Base-by-base conservation (phyloP, 257 asterid genomes). In the Ballota nigra region DNA sequence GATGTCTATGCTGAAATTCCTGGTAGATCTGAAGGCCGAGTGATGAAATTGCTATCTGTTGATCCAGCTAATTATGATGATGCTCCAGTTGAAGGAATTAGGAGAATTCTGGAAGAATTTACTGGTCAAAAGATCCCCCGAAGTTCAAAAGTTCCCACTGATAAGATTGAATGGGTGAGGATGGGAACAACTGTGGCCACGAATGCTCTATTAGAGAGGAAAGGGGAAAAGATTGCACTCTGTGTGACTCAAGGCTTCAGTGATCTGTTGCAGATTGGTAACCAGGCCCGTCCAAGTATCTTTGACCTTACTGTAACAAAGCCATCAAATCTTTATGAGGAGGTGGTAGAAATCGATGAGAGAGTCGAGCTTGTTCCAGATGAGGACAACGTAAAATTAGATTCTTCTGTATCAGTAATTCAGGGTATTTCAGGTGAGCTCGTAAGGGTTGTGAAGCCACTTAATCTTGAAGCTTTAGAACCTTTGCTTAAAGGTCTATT, bases 141-240 rank as follows among this genome's bases (percentile, higher is more conserved):
- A 71, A 83, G 78, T 75, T 81, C 92, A 19, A 94, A 88, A 73
- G 85, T 91, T 53, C 99, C 99, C 64, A 94, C 98, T 3, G 90
- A 94, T 67, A 89, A 88, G 80, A 91, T 94, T 53, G 99, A 94
- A 53, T 94, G 99, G 99, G 87, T 94, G 77, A 85, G 99, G 75
- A 94, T 94, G 99, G 98, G 99, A 69, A 94, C 99, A 33, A 94
- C 99, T 2, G 99, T 94, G 71, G 99, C 98, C 36, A 94, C 99
- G 28, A 91, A 94, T 70, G 98, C 99, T 19, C 83, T 94, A 59
- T 70, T 94, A 68, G 99, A 94, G 82, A 83, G 99, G 69, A 92
- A 88, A 81, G 99, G 99, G 49, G 97, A 94, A 78, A 86, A 85
- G 70, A 94, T 94, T 73, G 99, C 98, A 20, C 86, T 94, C 0